Base-by-base conservation (phyloP, 768 basidiomycete genomes). In the Suillus weaverae region DNA sequence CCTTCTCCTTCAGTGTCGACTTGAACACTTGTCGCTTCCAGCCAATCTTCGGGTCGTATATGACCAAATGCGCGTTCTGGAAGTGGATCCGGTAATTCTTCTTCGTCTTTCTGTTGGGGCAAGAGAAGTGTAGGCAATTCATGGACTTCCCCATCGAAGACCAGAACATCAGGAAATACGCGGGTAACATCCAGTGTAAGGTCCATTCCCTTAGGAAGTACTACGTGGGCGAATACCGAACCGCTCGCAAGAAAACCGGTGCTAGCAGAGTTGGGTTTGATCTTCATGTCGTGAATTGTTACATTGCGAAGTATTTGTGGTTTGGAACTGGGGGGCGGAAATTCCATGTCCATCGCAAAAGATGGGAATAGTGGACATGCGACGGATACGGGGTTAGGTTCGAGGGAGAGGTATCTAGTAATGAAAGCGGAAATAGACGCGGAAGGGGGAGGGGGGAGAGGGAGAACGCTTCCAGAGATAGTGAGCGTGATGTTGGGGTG, bases 31-130 rank as follows among this genome's bases (percentile, higher is more conserved):
- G 67, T 65, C 2, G 84, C 78, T 0, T 72, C 67, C 18, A 94
- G 70, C 93, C 92, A 95, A 50, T 86, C 83, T 1, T 86, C 83
- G 0, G 91, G 91, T 16, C 83, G 78, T 55, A 95, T 88, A 67
- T 86, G 89, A 10, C 86, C 92, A 73, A 94, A 95, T 1, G 92
- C 92, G 22, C 80, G 79, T 36, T 84, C 82, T 3, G 92, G 92
- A 4, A 91, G 74, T 1, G 93, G 92, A 67, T 85, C 79, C 0
- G 90, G 87, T 2, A 88, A 79, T 16, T 70, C 80, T n/a, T 81
- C 73, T 0, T 85, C 83, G 0, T 82, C 79, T 22, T 77, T 72
- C 46, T 73, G 75, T 0, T 69, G 46, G 63, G 56, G 14, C 9
- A 44, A 48, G 2, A 63, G 56, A 10, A 67, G 46, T 4, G 62